Evolutionary conservation across 441 rosid genomes (phyloP).

Genomic region (Brassica balearica): DNA sequence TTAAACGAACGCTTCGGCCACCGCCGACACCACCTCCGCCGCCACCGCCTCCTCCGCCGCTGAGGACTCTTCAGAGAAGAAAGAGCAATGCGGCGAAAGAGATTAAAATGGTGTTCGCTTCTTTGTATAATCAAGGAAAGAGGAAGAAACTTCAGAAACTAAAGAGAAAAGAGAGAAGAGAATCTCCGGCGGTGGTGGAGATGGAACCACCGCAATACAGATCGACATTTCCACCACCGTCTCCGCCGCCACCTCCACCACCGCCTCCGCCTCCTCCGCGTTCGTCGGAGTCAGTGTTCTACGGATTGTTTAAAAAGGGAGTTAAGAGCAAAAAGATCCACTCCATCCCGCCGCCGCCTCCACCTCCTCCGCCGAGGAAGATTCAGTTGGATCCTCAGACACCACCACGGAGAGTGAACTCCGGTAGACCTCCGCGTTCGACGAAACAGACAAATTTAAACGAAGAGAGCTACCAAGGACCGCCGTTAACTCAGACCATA

Average conservation of each 20-base stretch:
- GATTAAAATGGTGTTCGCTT: constrained; percentile 68
- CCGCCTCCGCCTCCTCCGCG: constrained; percentile 77
- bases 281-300: constrained; percentile 69
- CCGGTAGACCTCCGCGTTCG: constrained; percentile 63
- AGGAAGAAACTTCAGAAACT: constrained; percentile 54
- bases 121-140: constrained; percentile 64
- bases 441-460: neutral
- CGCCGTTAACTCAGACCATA: constrained; percentile 57
- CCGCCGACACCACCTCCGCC: constrained; percentile 49
- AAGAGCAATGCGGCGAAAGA: constrained; percentile 77
- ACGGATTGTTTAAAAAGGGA: constrained; percentile 63
- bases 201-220: constrained; percentile 36
- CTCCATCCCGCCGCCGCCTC: constrained; percentile 55
- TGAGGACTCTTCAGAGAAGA: constrained; percentile 52
- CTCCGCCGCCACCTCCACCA: constrained; percentile 55
- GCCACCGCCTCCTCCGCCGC: constrained; percentile 29
- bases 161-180: constrained; percentile 37
- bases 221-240: constrained; percentile 44
- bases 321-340: constrained; percentile 67
- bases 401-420: constrained; percentile 42
- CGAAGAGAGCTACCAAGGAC: constrained; percentile 47
- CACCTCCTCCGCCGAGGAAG: constrained; percentile 59
- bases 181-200: constrained; percentile 31
- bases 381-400: constrained; percentile 42
- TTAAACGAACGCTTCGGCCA: constrained; percentile 33